Evolutionary conservation across 1,284 basidiomycete species (phyloP).

Genomic region (Vanrija sp.): DNA sequence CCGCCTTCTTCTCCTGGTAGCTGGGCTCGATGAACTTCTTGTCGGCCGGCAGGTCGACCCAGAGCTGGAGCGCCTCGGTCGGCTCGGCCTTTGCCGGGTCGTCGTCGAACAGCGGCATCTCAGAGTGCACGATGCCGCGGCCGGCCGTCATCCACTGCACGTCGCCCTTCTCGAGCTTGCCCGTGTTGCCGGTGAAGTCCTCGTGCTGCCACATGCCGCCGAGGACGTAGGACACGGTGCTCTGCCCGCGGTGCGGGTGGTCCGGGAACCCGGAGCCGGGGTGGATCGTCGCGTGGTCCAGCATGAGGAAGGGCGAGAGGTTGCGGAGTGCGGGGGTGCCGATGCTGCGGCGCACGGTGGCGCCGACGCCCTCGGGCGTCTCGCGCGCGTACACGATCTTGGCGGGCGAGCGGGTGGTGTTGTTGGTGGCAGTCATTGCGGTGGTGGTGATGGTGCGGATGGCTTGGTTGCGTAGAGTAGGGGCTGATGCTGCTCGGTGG

Average conservation of each 20-base stretch:
- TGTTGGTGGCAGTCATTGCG: constrained; percentile 9
- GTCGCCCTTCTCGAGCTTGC: constrained; percentile 72
- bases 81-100: constrained; percentile 43
- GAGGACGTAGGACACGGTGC: constrained; percentile 73
- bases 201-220: constrained; percentile 62
- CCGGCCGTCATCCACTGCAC: constrained; percentile 96
- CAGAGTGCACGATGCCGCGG: constrained; percentile 64
- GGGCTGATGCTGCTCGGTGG: background rate
- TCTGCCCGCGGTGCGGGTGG: constrained; percentile 85
- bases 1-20: constrained; percentile 53
- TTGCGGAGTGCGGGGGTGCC: constrained; percentile 72
- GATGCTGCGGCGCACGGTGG: constrained; percentile 82
- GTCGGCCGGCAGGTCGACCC: constrained; percentile 86
- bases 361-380: constrained; percentile 83
- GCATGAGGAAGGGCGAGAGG: constrained; percentile 84
- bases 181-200: constrained; percentile 85
- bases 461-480: background rate
- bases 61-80: constrained; percentile 74
- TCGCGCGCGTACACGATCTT: constrained; percentile 74
- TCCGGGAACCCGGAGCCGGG: constrained; percentile 57
- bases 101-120: constrained; percentile 80
- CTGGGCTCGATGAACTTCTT: constrained; percentile 69
- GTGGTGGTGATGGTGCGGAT: constrained; percentile 1
- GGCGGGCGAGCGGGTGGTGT: constrained; percentile 63
- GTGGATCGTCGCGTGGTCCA: constrained; percentile 47